A percentile compares a stretch with the other conserved stretches of the same genome.
These are phyloP conservation scores for Actinomortierella ambigua DNA, from an alignment of 371 early-diverging fungal species.

Conservation along the genomic window DNA sequence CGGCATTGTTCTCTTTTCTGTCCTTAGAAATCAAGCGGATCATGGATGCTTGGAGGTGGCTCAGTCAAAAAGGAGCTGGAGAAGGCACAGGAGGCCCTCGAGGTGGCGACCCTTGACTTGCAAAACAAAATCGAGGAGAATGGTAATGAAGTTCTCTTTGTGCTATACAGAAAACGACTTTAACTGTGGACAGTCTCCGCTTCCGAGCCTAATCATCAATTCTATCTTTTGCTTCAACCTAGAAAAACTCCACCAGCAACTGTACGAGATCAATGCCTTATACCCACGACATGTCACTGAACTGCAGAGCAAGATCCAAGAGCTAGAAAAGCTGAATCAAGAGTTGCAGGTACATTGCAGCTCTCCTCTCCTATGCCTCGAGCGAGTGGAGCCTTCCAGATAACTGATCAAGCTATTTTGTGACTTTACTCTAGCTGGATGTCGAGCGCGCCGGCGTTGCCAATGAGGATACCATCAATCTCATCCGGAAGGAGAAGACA, in stretches of 20 bases:
- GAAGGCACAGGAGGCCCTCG: slow-evolving; percentile 56
- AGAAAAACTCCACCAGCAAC: slow-evolving; percentile 58
- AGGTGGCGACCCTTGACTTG: slow-evolving; percentile 58
- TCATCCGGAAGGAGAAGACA: slow-evolving; percentile 40
- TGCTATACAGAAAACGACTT: neutral
- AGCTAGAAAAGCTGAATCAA: slow-evolving; percentile 58
- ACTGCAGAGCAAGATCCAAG: slow-evolving; percentile 56
- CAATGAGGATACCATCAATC: slow-evolving; percentile 38
- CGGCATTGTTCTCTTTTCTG: slow-evolving; percentile 6
- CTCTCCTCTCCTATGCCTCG: neutral
- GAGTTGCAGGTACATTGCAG: slow-evolving; percentile 51
- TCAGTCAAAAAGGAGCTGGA: slow-evolving; percentile 69
- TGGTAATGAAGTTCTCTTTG: slow-evolving; percentile 41
- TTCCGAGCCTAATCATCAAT: neutral
- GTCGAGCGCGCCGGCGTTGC: slow-evolving; percentile 43
- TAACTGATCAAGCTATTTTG: neutral
- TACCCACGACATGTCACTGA: slow-evolving; percentile 58
- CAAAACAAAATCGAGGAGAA: slow-evolving; percentile 67
- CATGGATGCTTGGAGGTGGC: slow-evolving; percentile 54
- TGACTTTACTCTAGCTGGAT: slow-evolving; percentile 13
- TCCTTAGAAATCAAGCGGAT: slow-evolving; percentile 37
- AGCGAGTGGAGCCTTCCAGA: neutral
- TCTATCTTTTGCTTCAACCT: neutral
- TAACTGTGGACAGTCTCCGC: slow-evolving; percentile 9
- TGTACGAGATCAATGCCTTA: slow-evolving; percentile 56